Evolutionary conservation across 2,329 filamentous ascomycete genomes (phyloP).

Genomic region (Colletotrichum lindemuthianum): DNA sequence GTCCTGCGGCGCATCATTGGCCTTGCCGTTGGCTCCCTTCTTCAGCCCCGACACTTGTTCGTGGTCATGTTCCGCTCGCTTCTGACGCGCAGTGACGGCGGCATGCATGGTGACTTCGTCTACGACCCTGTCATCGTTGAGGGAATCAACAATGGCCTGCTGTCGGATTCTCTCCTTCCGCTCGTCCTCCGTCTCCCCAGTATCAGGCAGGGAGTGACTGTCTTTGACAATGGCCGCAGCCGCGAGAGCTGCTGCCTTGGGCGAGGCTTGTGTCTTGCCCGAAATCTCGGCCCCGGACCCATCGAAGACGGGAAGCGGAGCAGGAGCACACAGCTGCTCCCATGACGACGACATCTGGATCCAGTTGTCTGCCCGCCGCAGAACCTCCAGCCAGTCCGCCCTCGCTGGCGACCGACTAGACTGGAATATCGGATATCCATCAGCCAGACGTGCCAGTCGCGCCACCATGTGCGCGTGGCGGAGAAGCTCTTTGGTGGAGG

Average conservation of each 20-base stretch:
- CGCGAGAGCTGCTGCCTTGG: conserved; percentile 44
- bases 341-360: conserved; percentile 71
- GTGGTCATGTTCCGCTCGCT: conserved; percentile 65
- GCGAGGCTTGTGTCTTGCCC: conserved; percentile 39
- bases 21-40: conserved; percentile 38
- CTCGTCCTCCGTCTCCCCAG: conserved; percentile 58
- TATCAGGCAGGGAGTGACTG: conserved; percentile 44
- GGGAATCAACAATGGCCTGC: conserved; percentile 73
- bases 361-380: conserved; percentile 76
- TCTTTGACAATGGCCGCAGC: conserved; percentile 47
- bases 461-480: conserved; percentile 87
- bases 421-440: conserved; percentile 85
- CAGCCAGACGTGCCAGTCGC: conserved; percentile 75
- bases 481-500: conserved; percentile 78
- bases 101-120: conserved; percentile 74
- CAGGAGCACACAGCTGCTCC: conserved; percentile 75
- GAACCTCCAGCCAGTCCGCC: conserved; percentile 82
- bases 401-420: conserved; percentile 76
- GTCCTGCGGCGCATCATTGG: conserved; percentile 23
- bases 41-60: conserved; percentile 16
- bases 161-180: conserved; percentile 69
- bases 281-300: conserved; percentile 36
- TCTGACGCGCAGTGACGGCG: conserved; percentile 70
- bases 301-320: conserved; percentile 57
- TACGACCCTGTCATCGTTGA: conserved; percentile 74